Percentiles rank a stretch among this genome's conserved stretches.
Evolutionary conservation across 768 basidiomycete species (phyloP).

Genomic region (Pisolithus sp.): DNA sequence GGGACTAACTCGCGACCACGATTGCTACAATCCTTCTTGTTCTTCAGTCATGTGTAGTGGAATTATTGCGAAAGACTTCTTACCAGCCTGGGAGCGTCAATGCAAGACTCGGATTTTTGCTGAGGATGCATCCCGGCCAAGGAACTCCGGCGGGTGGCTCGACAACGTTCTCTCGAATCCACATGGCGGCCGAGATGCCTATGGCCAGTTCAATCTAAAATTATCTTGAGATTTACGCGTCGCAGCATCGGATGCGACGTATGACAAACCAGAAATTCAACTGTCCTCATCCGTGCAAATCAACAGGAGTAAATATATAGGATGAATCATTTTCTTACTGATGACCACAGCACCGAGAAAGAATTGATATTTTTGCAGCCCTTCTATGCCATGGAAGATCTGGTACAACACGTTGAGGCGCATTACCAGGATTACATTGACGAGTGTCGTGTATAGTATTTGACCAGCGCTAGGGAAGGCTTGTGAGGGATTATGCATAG

Average conservation of each 20-base stretch:
- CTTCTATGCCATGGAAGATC: neutral
- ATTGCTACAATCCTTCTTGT: neutral
- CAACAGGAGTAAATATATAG: neutral
- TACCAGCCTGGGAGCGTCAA: neutral
- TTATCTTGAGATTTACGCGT: neutral
- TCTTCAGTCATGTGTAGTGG: neutral
- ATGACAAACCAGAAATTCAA: neutral
- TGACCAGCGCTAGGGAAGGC: no score
- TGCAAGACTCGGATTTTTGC: neutral
- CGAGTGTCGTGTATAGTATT: slow-evolving; percentile 1
- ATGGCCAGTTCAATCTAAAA: neutral
- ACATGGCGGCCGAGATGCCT: neutral
- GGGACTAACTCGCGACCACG: neutral
- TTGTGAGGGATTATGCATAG: no score
- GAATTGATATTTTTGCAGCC: neutral
- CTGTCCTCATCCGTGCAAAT: neutral
- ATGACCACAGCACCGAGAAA: neutral
- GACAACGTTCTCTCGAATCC: neutral
- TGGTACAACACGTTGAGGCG: slow-evolving; percentile 15
- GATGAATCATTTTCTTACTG: neutral
- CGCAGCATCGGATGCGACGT: neutral
- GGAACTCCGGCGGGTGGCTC: neutral
- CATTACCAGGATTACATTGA: slow-evolving; percentile 18
- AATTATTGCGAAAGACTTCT: neutral
- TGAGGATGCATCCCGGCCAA: neutral